Evolutionary conservation across 805 yeast species (phyloP), one percentile per base, ranked within the genome.

Genomic region (Sporopachydermia lactativora): DNA sequence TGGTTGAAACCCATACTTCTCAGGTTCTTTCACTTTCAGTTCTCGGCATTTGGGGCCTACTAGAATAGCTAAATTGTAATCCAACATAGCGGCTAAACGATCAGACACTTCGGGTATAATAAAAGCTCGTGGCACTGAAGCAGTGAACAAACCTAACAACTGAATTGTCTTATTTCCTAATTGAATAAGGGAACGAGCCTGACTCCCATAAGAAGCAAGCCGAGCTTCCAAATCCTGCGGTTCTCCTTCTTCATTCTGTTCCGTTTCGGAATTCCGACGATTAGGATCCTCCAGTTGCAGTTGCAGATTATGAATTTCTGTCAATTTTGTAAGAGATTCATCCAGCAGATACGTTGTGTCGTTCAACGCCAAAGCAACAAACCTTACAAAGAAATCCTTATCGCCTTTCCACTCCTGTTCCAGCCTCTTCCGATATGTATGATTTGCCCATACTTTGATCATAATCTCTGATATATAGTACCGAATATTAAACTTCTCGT

Each of bases 21-120:
- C 83, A 0, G 96, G 96, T 46, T 80, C 70, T 44, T 71, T 69
- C 18, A 92, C 98, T 53, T 83, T 85, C 50, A 92, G 70, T 39
- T 81, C 86, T 5, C 88, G 73, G 62, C 95, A 88, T 54, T 81
- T 81, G 13, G 97, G 96, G 0, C 99, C 99, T 17, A 86, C 96
- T 59, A 92, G 66, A n/a, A 89, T 85, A 39, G 76, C 81, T 45
- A 92, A 64, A 55, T 92, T 92, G 60, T 88, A 89, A 61, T 92
- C 81, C 55, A 92, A 66, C 99, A 92, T 92, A 37, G 95, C 86
- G 0, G 98, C 95, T 46, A 92, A 65, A 58, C 98, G 71, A 51
- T 86, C 95, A 35, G 89, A 95, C 52, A 92, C 77, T 59, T 92
- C 98, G 2, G 83, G 75, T 36, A 84, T 80, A 3, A 77, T 75